Base-by-base conservation (phyloP, 805 yeast species). In the Candida dendrica region DNA sequence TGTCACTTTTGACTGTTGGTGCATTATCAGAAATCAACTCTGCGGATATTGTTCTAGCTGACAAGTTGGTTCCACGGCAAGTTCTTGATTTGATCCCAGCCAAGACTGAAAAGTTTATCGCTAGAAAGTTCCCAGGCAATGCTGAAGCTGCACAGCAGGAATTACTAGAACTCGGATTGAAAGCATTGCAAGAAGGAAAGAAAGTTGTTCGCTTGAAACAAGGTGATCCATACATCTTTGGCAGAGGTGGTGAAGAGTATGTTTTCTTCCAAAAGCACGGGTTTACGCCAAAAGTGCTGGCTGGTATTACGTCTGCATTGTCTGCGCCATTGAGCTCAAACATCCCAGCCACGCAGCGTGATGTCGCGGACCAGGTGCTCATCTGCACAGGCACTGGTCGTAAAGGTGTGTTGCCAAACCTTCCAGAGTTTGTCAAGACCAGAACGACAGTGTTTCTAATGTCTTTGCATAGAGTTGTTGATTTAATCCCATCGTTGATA, bases 151-250 rank as follows among this genome's bases (percentile, higher is more conserved):
- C 98, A 0, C 98, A 91, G 61, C 74, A 84, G 45, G 96, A 91
- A 61, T 70, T 91, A 36, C 65, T 88, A 29, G 66, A 71, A n/a
- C 59, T 81, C 48, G 97, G 96, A 0, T 63, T 91, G 15, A 72
- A 71, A 29, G 82, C 80, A 1, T 60, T 88, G 20, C 49, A 68
- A 22, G 61, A 71, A 40, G 96, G 96, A 14, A 71, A 77, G 53
- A 78, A 77, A 43, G 96, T 91, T 1, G 95, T 91, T 3, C 71
- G 98, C 44, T 72, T 91, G 50, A 91, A 91, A 61, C 98, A 91
- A 64, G 98, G 98, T 29, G 98, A 91, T 60, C 98, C 98, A 9
- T 91, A 88, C 61, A 85, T 91, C 27, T 91, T 87, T 59, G 98
- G 98, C 3, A 77, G 98, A 48, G 98, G 98, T 36, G 96, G 96